Evolutionary conservation across 441 rosid species (phyloP).

Genomic region (Gossypium davidsonii): DNA sequence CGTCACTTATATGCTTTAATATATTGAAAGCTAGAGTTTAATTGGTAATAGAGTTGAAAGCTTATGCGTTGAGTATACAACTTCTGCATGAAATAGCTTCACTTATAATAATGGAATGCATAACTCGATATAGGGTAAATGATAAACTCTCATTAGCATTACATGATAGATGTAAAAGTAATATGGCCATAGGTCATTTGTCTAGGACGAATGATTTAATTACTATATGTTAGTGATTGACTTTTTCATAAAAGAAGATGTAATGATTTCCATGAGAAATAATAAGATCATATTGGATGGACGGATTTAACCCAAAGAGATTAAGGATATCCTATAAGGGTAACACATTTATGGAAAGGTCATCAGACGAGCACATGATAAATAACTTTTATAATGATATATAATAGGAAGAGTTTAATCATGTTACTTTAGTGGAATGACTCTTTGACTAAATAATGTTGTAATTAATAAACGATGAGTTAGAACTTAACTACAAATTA

Average conservation of each 20-base stretch:
- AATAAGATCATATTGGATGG: neutral
- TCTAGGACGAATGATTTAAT: neutral
- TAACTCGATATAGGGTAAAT: neutral
- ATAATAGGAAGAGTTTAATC: neutral
- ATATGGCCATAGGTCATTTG: neutral
- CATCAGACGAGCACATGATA: neutral
- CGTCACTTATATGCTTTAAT: neutral
- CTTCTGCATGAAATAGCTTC: neutral
- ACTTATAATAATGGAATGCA: neutral
- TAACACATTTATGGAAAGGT: neutral
- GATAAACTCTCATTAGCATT: neutral
- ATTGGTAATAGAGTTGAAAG: neutral
- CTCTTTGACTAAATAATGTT: neutral
- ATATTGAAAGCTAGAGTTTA: neutral
- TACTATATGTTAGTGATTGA: neutral
- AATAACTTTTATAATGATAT: neutral
- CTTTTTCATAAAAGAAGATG: neutral
- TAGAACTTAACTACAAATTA: neutral
- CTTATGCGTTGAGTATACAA: neutral
- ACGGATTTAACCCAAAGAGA: neutral
- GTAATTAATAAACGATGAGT: neutral
- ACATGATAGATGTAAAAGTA: neutral
- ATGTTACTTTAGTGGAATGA: neutral
- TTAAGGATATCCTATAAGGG: neutral
- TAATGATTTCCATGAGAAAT: neutral